Conservation (phyloP, 2,329 filamentous ascomycete genomes). For the Claviceps sp. region DNA sequence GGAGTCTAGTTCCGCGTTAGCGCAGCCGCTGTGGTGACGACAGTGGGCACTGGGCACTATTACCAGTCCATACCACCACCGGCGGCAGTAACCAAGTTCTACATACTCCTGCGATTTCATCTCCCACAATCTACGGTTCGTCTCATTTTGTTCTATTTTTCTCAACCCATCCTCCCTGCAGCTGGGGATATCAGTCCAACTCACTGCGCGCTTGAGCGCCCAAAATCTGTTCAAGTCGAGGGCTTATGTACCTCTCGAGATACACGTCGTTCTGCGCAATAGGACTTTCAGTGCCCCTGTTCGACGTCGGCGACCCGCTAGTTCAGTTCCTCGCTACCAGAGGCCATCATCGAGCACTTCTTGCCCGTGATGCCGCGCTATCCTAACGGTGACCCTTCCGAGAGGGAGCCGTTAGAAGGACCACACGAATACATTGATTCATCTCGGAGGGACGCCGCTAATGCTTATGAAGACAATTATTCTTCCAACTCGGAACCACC, state of each 20-base stretch:
- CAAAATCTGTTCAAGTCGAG: background rate
- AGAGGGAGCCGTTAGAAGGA: slow-evolving; percentile 23
- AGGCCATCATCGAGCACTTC: background rate
- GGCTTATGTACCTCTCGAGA: background rate
- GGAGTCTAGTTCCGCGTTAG: background rate
- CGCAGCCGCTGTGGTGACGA: background rate
- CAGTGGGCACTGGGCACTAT: background rate
- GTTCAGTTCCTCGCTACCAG: background rate
- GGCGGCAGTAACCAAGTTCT: background rate
- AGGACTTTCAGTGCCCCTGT: background rate
- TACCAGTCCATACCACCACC: background rate
- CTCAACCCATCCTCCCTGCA: background rate
- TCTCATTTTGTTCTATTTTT: background rate
- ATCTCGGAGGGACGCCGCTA: slow-evolving; percentile 5
- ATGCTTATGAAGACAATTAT: slow-evolving; percentile 8
- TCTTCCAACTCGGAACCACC: slow-evolving; percentile 5
- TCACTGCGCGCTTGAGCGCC: background rate
- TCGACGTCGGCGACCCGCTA: background rate
- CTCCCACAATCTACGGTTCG: background rate
- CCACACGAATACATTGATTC: slow-evolving; percentile 1
- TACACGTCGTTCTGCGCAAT: background rate
- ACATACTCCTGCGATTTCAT: background rate
- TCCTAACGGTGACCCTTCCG: slow-evolving; percentile 17
- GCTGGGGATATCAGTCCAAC: background rate
- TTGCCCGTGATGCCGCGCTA: slow-evolving; percentile 19